A percentile compares a stretch with the other conserved stretches of the same genome.
phyloP scores from a whole-genome alignment of 768 basidiomycete species.

The Fomitopsis pulvina region DNA sequence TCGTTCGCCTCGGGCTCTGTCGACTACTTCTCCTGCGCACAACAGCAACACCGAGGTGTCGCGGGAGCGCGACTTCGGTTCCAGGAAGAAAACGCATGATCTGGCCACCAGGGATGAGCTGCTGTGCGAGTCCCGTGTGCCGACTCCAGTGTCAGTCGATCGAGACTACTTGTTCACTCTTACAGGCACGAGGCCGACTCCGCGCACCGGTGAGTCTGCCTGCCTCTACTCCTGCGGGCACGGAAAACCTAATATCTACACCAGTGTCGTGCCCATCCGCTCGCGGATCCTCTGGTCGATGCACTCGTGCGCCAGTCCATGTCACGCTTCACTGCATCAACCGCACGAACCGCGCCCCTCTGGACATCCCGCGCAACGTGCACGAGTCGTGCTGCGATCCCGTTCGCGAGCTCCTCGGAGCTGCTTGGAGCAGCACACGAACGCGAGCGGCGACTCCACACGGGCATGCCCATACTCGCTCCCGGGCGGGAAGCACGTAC shows the following conservation, averaged over 20 bases:
- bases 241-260: no score
- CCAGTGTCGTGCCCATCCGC: conserved; percentile 52
- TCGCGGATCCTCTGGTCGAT: conserved; percentile 53
- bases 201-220: conserved; percentile 10
- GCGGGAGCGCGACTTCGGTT: conserved; percentile 18
- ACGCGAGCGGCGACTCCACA: conserved; percentile 62
- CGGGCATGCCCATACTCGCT: conserved; percentile 72
- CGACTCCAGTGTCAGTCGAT: not conserved
- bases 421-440: no score
- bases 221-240: no score
- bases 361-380: conserved; percentile 44
- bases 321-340: conserved; percentile 2
- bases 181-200: conserved; percentile 13
- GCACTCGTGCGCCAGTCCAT: conserved; percentile 25
- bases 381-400: conserved; percentile 44
- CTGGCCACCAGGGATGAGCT: conserved; percentile 51
- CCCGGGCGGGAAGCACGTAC: conserved; percentile 84
- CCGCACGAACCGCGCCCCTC: conserved; percentile 21
- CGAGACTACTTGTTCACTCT: not conserved
- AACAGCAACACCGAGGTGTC: no score
- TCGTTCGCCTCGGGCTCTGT: no score
- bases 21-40: no score
- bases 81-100: conserved; percentile 48
- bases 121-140: conserved; percentile 44
- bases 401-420: conserved; percentile 51